phyloP scores from a whole-genome alignment of 331 rosid species.

The Acacia concinna region DNA sequence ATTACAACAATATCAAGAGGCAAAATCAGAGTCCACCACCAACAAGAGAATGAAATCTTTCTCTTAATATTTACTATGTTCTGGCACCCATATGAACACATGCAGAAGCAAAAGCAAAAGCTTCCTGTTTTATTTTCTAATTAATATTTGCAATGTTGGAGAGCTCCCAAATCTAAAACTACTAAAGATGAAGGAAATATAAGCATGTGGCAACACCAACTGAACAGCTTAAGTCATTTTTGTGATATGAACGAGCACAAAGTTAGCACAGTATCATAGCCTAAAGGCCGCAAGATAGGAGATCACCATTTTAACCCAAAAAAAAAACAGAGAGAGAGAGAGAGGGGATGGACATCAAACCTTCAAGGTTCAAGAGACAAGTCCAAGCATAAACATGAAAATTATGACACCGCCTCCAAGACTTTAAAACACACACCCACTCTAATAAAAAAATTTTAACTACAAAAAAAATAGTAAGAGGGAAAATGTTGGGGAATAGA shows the following conservation, averaged over 20 bases:
- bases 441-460: neutral
- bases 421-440: neutral
- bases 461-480: neutral
- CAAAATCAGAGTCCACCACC: neutral
- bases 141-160: neutral
- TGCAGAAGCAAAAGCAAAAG: constrained; percentile 1
- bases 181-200: neutral
- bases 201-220: neutral
- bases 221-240: neutral
- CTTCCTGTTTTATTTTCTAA: neutral
- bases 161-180: neutral
- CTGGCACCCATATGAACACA: constrained; percentile 11
- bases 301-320: neutral
- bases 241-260: neutral
- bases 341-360: neutral
- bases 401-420: neutral
- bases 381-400: neutral
- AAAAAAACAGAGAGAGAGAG: neutral
- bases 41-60: neutral
- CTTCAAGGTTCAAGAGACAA: neutral
- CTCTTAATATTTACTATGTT: neutral
- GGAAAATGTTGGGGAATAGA: neutral
- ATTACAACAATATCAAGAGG: constrained; percentile 8
- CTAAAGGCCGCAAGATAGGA: neutral
- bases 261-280: neutral